Evolutionary conservation across 495 filamentous ascomycete species (phyloP).

Genomic region (Achaetomiella virescens): DNA sequence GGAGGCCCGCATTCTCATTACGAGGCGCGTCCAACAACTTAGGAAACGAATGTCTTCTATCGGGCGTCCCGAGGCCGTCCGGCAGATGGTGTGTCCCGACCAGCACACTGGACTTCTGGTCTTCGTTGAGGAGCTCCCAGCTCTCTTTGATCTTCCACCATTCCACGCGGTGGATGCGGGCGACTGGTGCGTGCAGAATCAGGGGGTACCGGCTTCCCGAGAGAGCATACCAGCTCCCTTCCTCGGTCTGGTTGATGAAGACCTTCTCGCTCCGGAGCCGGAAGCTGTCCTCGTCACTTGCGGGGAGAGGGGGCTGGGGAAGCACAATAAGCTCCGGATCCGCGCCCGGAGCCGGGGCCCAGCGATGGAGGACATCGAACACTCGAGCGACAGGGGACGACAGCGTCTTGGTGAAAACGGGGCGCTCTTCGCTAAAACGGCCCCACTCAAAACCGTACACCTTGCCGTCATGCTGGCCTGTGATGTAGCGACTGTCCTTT

Average conservation of each 20-base stretch:
- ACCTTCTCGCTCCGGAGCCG: conserved; percentile 59
- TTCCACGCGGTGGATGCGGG: conserved; percentile 58
- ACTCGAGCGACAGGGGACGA: conserved; percentile 80
- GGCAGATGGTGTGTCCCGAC: conserved; percentile 45
- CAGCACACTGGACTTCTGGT: conserved; percentile 34
- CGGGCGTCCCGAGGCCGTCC: conserved; percentile 5
- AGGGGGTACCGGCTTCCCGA: conserved; percentile 84
- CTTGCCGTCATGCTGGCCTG: conserved; percentile 78
- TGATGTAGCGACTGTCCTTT: conserved; percentile 84
- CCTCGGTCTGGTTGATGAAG: conserved; percentile 80
- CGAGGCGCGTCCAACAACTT: conserved; percentile 6
- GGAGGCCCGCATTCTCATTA: neutral
- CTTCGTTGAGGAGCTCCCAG: conserved; percentile 29
- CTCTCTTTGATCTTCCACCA: conserved; percentile 37
- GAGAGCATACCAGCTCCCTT: conserved; percentile 88
- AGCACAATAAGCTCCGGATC: conserved; percentile 66
- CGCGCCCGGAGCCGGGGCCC: conserved; percentile 49
- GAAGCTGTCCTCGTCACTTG: conserved; percentile 46
- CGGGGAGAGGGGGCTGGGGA: conserved; percentile 74
- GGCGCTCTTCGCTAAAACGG: conserved; percentile 29
- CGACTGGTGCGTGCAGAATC: conserved; percentile 64
- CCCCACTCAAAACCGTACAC: conserved; percentile 74
- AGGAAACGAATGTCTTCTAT: neutral
- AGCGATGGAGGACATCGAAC: conserved; percentile 79
- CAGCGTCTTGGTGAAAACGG: conserved; percentile 56